Base-by-base conservation (phyloP, 1,139 yeast genomes). In the Geotrichum histeridarum region DNA sequence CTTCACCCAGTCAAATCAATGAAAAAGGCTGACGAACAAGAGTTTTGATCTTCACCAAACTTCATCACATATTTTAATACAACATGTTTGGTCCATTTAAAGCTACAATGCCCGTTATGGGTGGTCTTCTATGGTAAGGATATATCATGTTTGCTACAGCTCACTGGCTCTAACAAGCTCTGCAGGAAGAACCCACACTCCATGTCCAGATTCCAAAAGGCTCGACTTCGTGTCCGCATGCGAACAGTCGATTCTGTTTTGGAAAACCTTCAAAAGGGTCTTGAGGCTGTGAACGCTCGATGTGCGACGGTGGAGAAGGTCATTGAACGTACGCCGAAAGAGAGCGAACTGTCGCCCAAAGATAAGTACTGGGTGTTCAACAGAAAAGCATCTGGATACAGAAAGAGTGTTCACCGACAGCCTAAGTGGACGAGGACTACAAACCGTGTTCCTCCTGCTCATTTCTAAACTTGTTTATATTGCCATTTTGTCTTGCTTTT, bases 321-420 rank as follows among this genome's bases (percentile, higher is more conserved):
- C 57, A 74, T 79, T 64, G 73, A 70, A 5, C 65, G 77, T 38
- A 78, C 85, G 64, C 97, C 97, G 42, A 86, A 82, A 67, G 96
- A 90, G 66, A 64, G 72, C 43, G 90, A 89, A 59, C 89, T 93
- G 97, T 66, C 72, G 0, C 76, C 95, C 2, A 77, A 73, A 62
- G 95, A 93, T 73, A 93, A 93, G 71, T 93, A 93, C 72, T 84
- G 95, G 53, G 84, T 91, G 0, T 93, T 88, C 72, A 83, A 82
- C 72, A 85, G 80, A 70, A 82, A 83, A 64, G 79, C 83, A 11
- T 81, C 78, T 65, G 84, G 84, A 33, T 93, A 91, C 72, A 81
- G 99, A 74, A 93, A 90, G 73, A 83, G 94, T 61, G 82, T 87
- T 31, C 98, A 93, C 68, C 61, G 67, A 42, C 63, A 62, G 59